Conservation (phyloP, 305 asterid species). For the Fraxinus paxiana region DNA sequence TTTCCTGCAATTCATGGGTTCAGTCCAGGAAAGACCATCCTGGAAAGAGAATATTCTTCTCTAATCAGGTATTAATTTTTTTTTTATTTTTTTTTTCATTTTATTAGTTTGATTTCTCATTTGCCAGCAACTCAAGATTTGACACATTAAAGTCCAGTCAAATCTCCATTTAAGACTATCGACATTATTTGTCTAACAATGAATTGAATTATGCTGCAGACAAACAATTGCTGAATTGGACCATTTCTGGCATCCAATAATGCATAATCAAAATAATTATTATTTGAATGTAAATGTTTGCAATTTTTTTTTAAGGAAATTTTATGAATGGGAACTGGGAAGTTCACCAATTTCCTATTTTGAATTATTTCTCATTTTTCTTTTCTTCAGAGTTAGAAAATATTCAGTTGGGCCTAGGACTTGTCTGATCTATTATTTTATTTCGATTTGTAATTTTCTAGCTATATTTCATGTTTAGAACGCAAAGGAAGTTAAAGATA, state of each 20-base stretch:
- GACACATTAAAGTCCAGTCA: neutral
- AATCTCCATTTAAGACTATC: neutral
- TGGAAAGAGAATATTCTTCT: conserved; percentile 67
- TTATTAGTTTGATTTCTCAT: neutral
- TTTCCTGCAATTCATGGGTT: conserved; percentile 90
- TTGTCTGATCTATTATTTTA: neutral
- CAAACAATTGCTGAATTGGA: neutral
- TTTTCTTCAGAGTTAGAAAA: no score
- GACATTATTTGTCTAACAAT: neutral
- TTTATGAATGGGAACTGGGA: no score
- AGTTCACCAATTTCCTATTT: no score
- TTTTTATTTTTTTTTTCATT: neutral
- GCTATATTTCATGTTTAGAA: conserved; percentile 6
- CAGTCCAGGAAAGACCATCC: conserved; percentile 71
- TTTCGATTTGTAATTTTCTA: conserved; percentile 9
- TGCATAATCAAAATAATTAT: no score
- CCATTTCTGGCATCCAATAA: no score
- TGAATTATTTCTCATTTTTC: no score
- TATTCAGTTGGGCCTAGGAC: no score
- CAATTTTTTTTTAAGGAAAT: no score
- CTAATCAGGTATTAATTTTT: conserved; percentile 60
- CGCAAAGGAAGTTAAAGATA: conserved; percentile 12
- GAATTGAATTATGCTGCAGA: neutral
- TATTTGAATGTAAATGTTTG: no score
- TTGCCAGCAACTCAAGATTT: no score